These are phyloP conservation scores for Phaffomyces thermotolerans DNA, from an alignment of 805 yeast species.

Conservation along the genomic window DNA sequence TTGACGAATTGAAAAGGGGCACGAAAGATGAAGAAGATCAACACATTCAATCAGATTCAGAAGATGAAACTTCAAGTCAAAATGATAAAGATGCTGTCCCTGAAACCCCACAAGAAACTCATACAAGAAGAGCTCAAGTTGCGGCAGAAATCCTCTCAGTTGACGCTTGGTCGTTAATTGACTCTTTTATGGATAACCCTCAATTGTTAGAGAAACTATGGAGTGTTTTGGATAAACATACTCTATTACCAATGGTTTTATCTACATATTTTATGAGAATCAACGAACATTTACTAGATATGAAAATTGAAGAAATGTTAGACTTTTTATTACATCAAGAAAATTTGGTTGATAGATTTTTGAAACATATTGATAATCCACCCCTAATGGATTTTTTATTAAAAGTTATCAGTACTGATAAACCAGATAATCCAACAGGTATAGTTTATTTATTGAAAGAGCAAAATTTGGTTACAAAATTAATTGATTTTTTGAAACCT, in stretches of 20 bases:
- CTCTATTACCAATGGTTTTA: conserved; percentile 63
- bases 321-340: conserved; percentile 62
- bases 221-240: conserved; percentile 64
- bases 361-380: conserved; percentile 85
- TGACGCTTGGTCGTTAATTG: conserved; percentile 91
- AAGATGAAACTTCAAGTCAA: conserved; percentile 10
- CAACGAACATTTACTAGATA: conserved; percentile 82
- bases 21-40: conserved; percentile 11
- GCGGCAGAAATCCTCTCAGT: conserved; percentile 87
- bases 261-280: conserved; percentile 90
- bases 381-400: conserved; percentile 89
- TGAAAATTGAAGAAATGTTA: conserved; percentile 76
- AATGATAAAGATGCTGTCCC: conserved; percentile 15
- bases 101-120: conserved; percentile 32
- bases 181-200: conserved; percentile 74
- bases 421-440: conserved; percentile 83
- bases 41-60: conserved; percentile 2
- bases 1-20: conserved; percentile 8
- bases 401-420: conserved; percentile 88
- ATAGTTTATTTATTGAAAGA: conserved; percentile 67
- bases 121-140: conserved; percentile 46
- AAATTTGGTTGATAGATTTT: conserved; percentile 68
- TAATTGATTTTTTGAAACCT: conserved; percentile 67
- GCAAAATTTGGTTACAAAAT: conserved; percentile 66
- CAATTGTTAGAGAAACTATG: conserved; percentile 65